Percentiles rank a stretch among this genome's conserved stretches.
Conservation (phyloP, 768 basidiomycete genomes). For the Trametes cingulata region DNA sequence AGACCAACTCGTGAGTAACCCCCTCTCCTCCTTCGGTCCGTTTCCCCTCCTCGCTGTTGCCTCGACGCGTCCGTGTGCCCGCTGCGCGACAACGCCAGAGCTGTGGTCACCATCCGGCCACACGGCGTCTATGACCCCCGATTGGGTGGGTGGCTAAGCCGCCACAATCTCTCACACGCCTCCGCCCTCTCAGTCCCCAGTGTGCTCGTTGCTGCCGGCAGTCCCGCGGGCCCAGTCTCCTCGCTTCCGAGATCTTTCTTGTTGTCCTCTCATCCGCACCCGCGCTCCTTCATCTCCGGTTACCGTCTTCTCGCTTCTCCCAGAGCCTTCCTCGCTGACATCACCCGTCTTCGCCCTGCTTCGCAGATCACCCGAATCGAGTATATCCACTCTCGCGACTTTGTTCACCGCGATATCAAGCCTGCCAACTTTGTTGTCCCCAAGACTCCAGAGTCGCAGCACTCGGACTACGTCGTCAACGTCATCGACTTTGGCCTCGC, state of each 20-base stretch:
- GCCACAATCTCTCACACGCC: background rate
- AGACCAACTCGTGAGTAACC: slow-evolving; percentile 81
- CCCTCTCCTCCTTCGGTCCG: background rate
- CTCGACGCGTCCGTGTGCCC: background rate
- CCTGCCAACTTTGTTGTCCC: slow-evolving; percentile 96
- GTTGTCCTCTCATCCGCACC: background rate
- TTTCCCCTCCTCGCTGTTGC: background rate
- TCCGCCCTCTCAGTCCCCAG: background rate
- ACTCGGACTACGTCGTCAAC: slow-evolving; percentile 71
- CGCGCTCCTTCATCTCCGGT: slow-evolving; percentile 13
- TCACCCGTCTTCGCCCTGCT: slow-evolving; percentile 16
- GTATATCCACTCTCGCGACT: slow-evolving; percentile 93
- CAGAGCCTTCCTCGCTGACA: slow-evolving; percentile 19
- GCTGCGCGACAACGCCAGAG: slow-evolving; percentile 1
- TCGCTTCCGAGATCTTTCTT: background rate
- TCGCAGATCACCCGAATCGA: slow-evolving; percentile 91
- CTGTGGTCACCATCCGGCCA: background rate
- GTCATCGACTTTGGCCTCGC: slow-evolving; percentile 90
- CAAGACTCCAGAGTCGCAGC: slow-evolving; percentile 44
- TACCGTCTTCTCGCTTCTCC: slow-evolving; percentile 6
- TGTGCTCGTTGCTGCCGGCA: background rate
- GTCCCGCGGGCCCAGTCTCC: background rate
- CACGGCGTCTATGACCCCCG: slow-evolving; percentile 9
- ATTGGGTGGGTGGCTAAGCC: background rate
- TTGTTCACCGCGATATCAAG: slow-evolving; percentile 97